Evolutionary conservation across 495 filamentous ascomycete species (phyloP).

Genomic region (Tetracladium setigerum): DNA sequence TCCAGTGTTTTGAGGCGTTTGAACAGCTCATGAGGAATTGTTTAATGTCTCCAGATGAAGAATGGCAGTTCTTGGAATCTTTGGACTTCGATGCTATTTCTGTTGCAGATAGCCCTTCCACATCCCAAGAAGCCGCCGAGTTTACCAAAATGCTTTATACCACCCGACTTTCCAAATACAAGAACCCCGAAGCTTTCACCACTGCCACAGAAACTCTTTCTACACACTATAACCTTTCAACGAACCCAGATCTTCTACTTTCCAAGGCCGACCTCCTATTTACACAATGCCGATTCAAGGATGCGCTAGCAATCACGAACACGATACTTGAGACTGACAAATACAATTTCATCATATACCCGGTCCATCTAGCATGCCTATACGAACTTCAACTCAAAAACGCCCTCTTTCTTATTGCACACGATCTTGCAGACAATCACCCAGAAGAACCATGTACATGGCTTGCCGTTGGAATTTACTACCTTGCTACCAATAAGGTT

Average conservation of each 20-base stretch:
- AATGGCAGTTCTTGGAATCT: slow-evolving; percentile 85
- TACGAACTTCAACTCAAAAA: slow-evolving; percentile 84
- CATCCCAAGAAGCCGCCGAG: slow-evolving; percentile 75
- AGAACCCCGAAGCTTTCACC: slow-evolving; percentile 74
- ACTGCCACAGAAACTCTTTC: slow-evolving; percentile 85
- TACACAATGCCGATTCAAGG: slow-evolving; percentile 87
- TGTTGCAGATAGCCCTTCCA: slow-evolving; percentile 46
- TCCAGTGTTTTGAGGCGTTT: slow-evolving; percentile 97
- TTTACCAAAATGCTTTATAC: slow-evolving; percentile 97
- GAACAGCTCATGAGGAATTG: slow-evolving; percentile 96
- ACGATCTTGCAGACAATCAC: slow-evolving; percentile 87
- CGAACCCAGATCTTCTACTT: slow-evolving; percentile 87
- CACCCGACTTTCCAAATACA: slow-evolving; percentile 92
- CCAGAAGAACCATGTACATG: slow-evolving; percentile 87
- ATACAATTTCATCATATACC: slow-evolving; percentile 84
- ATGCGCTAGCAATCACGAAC: slow-evolving; percentile 76
- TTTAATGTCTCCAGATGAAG: slow-evolving; percentile 95
- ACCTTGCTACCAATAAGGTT: slow-evolving; percentile 80
- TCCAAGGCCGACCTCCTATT: slow-evolving; percentile 89
- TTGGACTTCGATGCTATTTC: slow-evolving; percentile 82
- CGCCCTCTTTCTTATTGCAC: slow-evolving; percentile 84
- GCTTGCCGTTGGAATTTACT: slow-evolving; percentile 93
- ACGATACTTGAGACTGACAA: slow-evolving; percentile 72
- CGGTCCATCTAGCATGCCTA: slow-evolving; percentile 85
- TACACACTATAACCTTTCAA: slow-evolving; percentile 81